Evolutionary conservation across 495 filamentous ascomycete genomes (phyloP).

Genomic region (Tuber borchii): DNA sequence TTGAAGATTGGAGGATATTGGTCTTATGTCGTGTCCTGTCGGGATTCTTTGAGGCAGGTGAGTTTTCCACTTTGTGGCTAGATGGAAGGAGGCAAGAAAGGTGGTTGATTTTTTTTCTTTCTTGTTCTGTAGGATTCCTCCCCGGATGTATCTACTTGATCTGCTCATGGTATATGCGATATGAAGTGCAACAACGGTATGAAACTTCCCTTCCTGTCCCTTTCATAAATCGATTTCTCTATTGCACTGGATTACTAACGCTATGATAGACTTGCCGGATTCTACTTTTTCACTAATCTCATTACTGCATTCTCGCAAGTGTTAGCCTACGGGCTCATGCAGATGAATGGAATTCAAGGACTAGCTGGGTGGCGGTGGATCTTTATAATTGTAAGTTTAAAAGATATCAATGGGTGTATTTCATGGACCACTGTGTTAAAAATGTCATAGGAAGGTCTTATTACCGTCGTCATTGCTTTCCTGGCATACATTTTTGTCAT

Average conservation of each 20-base stretch:
- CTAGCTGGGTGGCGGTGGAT: slow-evolving; percentile 71
- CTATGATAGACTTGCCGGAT: slow-evolving; percentile 50
- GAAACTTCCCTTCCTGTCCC: slow-evolving; percentile 45
- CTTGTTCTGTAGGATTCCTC: slow-evolving; percentile 52
- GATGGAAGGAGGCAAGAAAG: not conserved
- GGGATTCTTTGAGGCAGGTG: slow-evolving; percentile 60
- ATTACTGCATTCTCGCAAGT: slow-evolving; percentile 66
- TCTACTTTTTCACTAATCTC: slow-evolving; percentile 62
- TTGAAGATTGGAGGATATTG: slow-evolving; percentile 56
- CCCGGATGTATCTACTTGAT: slow-evolving; percentile 69
- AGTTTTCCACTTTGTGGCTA: slow-evolving; percentile 10
- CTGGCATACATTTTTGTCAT: slow-evolving; percentile 49
- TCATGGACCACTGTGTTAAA: slow-evolving; percentile 8
- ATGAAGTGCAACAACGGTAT: slow-evolving; percentile 61
- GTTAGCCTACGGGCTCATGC: slow-evolving; percentile 60
- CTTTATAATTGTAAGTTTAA: slow-evolving; percentile 52
- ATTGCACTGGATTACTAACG: not conserved
- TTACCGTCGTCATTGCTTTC: slow-evolving; percentile 45
- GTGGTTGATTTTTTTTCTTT: slow-evolving; percentile 2
- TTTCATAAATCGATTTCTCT: not conserved
- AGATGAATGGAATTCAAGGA: slow-evolving; percentile 61
- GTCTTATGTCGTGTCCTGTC: slow-evolving; percentile 61
- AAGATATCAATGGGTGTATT: not conserved
- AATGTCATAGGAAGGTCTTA: slow-evolving; percentile 43
- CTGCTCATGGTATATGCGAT: slow-evolving; percentile 65